A percentile compares a stretch with the other conserved stretches of the same genome.
These are phyloP conservation scores for Clavispora asparagi DNA, from an alignment of 805 yeast species.

Conservation along the genomic window DNA sequence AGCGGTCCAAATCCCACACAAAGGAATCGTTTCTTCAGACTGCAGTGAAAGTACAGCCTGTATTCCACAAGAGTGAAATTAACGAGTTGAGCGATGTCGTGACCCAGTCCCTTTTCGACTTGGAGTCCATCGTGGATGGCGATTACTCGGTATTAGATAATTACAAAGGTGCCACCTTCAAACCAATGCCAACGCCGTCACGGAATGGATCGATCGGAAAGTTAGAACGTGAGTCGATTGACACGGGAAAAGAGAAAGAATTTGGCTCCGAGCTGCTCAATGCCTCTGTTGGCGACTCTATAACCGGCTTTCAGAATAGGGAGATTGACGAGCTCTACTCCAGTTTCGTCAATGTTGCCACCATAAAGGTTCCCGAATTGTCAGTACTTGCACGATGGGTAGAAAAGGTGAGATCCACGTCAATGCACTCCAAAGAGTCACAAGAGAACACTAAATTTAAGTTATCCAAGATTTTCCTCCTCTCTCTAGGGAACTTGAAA, in stretches of 20 bases:
- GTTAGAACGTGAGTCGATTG: slow-evolving; percentile 1
- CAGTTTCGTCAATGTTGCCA: slow-evolving; percentile 56
- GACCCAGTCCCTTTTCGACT: slow-evolving; percentile 61
- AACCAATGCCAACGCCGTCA: background rate
- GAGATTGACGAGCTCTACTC: slow-evolving; percentile 68
- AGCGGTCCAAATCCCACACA: slow-evolving; percentile 89
- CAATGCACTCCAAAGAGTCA: slow-evolving; percentile 6
- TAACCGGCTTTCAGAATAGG: slow-evolving; percentile 26
- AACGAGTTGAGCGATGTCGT: slow-evolving; percentile 77
- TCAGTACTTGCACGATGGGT: slow-evolving; percentile 34
- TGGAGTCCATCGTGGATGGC: slow-evolving; percentile 55
- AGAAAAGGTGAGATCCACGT: slow-evolving; percentile 29
- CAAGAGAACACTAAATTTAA: slow-evolving; percentile 17
- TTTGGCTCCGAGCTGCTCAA: background rate
- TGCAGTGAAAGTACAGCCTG: slow-evolving; percentile 95
- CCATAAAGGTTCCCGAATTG: slow-evolving; percentile 36
- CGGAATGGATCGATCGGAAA: background rate
- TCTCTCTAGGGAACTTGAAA: slow-evolving; percentile 58
- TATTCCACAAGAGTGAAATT: slow-evolving; percentile 84
- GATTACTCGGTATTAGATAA: slow-evolving; percentile 31
- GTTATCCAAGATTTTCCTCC: slow-evolving; percentile 66
- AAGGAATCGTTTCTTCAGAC: slow-evolving; percentile 87
- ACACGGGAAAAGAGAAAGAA: background rate
- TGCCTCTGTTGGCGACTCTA: slow-evolving; percentile 11
- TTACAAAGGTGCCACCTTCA: background rate